These are phyloP conservation scores for Plasmodium blacklocki DNA, from an alignment of 169 alveolate species.

Conservation along the genomic window DNA sequence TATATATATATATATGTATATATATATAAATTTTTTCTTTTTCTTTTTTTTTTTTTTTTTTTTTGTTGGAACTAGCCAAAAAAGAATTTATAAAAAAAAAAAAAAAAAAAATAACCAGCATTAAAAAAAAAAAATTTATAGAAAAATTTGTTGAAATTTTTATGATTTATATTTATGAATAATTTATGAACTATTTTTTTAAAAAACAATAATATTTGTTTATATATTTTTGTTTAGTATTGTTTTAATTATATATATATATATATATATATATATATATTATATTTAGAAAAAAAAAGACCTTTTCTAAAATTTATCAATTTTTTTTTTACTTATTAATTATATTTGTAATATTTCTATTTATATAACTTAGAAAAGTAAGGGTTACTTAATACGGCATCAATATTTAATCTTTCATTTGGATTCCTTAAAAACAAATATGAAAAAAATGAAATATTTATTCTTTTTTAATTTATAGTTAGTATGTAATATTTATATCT, in stretches of 20 bases:
- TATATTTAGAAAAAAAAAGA: constrained; percentile 7
- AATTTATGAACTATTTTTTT: no score
- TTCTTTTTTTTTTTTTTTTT: no score
- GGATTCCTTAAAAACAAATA: constrained; percentile 61
- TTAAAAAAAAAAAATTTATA: no score
- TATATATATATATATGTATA: constrained; percentile 42
- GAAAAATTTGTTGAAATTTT: no score
- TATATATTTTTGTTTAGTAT: no score
- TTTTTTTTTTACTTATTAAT: background rate
- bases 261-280: background rate
- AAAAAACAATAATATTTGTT: no score
- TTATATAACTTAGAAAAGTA: constrained; percentile 41
- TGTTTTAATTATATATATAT: no score
- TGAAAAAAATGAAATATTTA: background rate
- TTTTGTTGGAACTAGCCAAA: no score
- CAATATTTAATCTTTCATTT: constrained; percentile 73
- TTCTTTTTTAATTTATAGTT: background rate
- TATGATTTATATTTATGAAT: no score
- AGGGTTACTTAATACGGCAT: constrained; percentile 54
- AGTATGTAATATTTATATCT: background rate
- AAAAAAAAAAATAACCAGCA: no score
- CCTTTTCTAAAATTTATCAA: constrained; percentile 1
- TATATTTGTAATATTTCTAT: constrained; percentile 7
- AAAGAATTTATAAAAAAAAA: no score
- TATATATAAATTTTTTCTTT: background rate